Evolutionary conservation across 352 stramenopile species (phyloP).

Genomic region (Thraustotheca clavata): DNA sequence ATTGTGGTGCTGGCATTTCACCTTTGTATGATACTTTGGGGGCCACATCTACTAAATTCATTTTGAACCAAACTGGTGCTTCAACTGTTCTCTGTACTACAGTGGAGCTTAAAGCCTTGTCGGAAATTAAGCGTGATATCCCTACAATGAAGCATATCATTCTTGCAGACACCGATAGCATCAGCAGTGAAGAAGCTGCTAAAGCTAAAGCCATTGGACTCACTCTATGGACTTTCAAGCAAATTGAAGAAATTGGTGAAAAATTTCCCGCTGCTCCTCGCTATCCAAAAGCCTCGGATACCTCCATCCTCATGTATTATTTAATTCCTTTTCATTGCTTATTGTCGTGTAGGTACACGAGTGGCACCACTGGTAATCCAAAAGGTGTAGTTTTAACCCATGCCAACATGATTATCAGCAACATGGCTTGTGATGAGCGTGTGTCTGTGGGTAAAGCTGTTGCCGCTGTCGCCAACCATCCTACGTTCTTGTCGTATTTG

Average conservation of each 20-base stretch:
- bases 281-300: background rate
- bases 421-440: constrained; percentile 27
- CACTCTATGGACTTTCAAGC: background rate
- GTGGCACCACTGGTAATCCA: constrained; percentile 92
- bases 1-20: constrained; percentile 48
- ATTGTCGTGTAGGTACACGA: constrained; percentile 75
- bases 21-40: constrained; percentile 76
- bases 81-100: constrained; percentile 44
- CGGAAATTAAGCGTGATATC: constrained; percentile 40
- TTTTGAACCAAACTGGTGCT: constrained; percentile 65
- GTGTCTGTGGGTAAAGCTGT: constrained; percentile 57
- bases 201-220: background rate
- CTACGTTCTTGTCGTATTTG: constrained; percentile 92
- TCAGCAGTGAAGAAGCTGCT: background rate
- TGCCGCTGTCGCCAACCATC: constrained; percentile 26
- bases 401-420: constrained; percentile 40
- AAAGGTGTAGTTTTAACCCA: constrained; percentile 95
- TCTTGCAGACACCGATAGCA: background rate
- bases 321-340: background rate
- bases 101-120: constrained; percentile 44
- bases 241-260: constrained; percentile 11
- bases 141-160: constrained; percentile 37
- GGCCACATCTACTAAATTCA: constrained; percentile 48
- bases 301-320: constrained; percentile 12
- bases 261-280: background rate